A percentile compares a stretch with the other conserved stretches of the same genome.
Evolutionary conservation across 352 stramenopile genomes (phyloP).

Genomic region (Pythium apleroticum): DNA sequence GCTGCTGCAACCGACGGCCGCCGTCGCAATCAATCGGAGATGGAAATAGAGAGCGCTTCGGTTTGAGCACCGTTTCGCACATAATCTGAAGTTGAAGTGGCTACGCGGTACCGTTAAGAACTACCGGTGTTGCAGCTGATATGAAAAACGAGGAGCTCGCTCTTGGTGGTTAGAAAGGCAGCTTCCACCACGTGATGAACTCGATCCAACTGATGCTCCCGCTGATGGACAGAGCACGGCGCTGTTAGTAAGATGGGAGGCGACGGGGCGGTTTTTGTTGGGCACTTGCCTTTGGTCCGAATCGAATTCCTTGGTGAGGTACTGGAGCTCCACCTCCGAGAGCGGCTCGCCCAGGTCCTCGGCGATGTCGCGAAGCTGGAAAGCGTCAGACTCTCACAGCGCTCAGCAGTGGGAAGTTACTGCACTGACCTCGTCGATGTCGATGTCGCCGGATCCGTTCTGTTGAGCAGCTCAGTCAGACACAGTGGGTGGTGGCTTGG

Average conservation of each 20-base stretch:
- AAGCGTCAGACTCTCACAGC: slow-evolving; percentile 1
- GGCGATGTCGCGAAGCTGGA: slow-evolving; percentile 65
- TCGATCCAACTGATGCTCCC: slow-evolving; percentile 67
- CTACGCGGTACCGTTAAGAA: slow-evolving; percentile 15
- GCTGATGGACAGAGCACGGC: slow-evolving; percentile 24
- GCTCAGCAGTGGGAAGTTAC: not conserved
- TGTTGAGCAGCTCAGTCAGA: slow-evolving; percentile 14
- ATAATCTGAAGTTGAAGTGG: slow-evolving; percentile 19
- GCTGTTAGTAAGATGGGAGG: not conserved
- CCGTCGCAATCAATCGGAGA: not conserved
- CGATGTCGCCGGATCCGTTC: slow-evolving; percentile 69
- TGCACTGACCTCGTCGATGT: slow-evolving; percentile 55
- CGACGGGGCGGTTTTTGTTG: too few species aligned
- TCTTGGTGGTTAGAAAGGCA: slow-evolving; percentile 43
- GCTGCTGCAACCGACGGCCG: slow-evolving; percentile 8
- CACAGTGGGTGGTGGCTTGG: not conserved
- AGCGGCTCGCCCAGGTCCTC: slow-evolving; percentile 74
- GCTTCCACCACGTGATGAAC: slow-evolving; percentile 83
- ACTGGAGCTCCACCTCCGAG: slow-evolving; percentile 69
- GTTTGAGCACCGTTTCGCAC: not conserved
- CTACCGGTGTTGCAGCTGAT: not conserved
- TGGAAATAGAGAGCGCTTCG: not conserved
- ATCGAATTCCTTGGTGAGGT: slow-evolving; percentile 73
- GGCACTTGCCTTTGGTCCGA: slow-evolving; percentile 53
- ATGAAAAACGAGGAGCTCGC: too few species aligned